Percentiles rank a stretch among this genome's conserved stretches.
These are phyloP conservation scores for Fusarium sp. DNA, from an alignment of 2,329 filamentous ascomycete species.

Conservation along the genomic window DNA sequence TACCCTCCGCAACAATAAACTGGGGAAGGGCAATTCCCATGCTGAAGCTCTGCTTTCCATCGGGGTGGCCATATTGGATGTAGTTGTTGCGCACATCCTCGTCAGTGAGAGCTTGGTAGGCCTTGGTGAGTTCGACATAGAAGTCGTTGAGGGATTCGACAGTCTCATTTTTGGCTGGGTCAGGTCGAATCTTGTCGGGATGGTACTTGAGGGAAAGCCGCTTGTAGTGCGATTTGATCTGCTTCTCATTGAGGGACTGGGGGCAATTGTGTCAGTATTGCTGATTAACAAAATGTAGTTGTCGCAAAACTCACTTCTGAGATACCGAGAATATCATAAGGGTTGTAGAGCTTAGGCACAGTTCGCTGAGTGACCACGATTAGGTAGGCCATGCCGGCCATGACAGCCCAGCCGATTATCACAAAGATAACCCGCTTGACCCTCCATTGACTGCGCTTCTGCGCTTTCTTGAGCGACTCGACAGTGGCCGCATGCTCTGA, in stretches of 20 bases:
- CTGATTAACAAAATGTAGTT: not conserved
- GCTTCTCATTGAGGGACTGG: slow-evolving; percentile 84
- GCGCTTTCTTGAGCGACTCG: slow-evolving; percentile 82
- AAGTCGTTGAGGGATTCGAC: slow-evolving; percentile 84
- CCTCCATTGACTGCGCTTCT: slow-evolving; percentile 90
- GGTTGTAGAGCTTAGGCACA: slow-evolving; percentile 88
- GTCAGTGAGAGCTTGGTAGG: slow-evolving; percentile 97
- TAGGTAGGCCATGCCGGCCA: slow-evolving; percentile 92
- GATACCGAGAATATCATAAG: slow-evolving; percentile 92
- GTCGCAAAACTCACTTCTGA: slow-evolving; percentile 71
- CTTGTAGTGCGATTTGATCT: slow-evolving; percentile 93
- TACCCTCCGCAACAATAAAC: slow-evolving; percentile 91
- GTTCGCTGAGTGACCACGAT: slow-evolving; percentile 83
- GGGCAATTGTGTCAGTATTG: slow-evolving; percentile 22
- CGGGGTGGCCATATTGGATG: slow-evolving; percentile 93
- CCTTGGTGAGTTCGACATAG: slow-evolving; percentile 96
- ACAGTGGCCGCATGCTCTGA: slow-evolving; percentile 88
- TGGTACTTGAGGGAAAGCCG: slow-evolving; percentile 87
- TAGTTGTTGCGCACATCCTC: slow-evolving; percentile 98
- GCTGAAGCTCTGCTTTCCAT: slow-evolving; percentile 98
- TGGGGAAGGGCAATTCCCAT: slow-evolving; percentile 97
- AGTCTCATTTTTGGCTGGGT: slow-evolving; percentile 90
- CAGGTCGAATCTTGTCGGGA: slow-evolving; percentile 90
- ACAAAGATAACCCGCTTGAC: slow-evolving; percentile 86
- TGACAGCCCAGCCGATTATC: slow-evolving; percentile 82